Evolutionary conservation across 495 filamentous ascomycete species (phyloP).

Genomic region (Friedmanniomyces simplex): DNA sequence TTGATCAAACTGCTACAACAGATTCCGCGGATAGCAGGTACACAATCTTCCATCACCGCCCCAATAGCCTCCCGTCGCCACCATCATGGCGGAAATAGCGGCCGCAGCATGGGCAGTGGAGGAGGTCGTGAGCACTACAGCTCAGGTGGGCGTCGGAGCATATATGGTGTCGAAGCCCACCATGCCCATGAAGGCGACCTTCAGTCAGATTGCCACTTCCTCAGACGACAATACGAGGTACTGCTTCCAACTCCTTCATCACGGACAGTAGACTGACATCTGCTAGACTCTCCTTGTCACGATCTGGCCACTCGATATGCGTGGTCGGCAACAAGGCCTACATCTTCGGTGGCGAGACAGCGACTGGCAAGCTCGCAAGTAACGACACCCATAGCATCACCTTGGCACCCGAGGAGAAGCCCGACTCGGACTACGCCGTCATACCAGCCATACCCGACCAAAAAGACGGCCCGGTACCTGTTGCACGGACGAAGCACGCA

Average conservation of each 20-base stretch:
- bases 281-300: conserved; percentile 31
- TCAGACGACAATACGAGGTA: conserved; percentile 16
- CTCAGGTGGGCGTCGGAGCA: conserved; percentile 15
- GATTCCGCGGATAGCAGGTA: background rate
- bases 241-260: background rate
- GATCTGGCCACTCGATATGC: conserved; percentile 40
- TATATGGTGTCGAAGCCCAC: conserved; percentile 21
- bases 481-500: conserved; percentile 34
- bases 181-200: conserved; percentile 21
- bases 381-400: conserved; percentile 39
- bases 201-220: conserved; percentile 17
- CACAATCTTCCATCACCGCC: background rate
- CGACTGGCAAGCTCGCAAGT: conserved; percentile 32
- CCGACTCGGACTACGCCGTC: conserved; percentile 31
- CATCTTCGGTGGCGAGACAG: conserved; percentile 42
- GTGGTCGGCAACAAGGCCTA: conserved; percentile 39
- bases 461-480: conserved; percentile 26
- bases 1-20: too few relatives aligned
- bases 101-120: conserved; percentile 14
- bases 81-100: conserved; percentile 18
- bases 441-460: conserved; percentile 25
- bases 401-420: conserved; percentile 27
- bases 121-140: conserved; percentile 14
- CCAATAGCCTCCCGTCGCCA: background rate
- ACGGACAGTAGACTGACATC: background rate